A percentile compares a stretch with the other conserved stretches of the same genome.
Conservation (phyloP, 345 rosid species). For the Euphorbia pulcherrima region DNA sequence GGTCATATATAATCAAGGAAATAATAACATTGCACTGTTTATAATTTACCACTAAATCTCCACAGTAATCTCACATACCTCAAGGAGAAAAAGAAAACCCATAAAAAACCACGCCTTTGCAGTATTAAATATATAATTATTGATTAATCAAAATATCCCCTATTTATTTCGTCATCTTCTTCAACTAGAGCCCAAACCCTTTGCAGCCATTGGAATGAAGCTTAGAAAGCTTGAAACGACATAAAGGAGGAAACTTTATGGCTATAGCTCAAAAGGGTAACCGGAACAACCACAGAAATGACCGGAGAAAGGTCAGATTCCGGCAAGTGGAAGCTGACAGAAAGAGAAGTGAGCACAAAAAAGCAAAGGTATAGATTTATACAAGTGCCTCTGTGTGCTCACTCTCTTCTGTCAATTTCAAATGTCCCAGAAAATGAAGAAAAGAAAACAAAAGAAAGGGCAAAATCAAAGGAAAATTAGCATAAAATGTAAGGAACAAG, state of each 20-base stretch:
- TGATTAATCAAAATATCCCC: constrained; percentile 1
- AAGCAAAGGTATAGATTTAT: constrained; percentile 60
- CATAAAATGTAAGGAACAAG: background rate
- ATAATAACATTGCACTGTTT: constrained; percentile 22
- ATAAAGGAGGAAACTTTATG: background rate
- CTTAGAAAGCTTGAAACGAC: too few relatives aligned
- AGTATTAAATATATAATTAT: constrained; percentile 27
- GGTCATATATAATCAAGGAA: too few relatives aligned
- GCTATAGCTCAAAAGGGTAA: background rate
- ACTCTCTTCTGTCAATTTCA: constrained; percentile 99
- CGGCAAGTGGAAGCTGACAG: constrained; percentile 80
- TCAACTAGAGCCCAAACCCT: too few relatives aligned
- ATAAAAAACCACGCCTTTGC: constrained; percentile 46
- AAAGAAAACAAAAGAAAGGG: background rate
- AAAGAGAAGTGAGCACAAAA: constrained; percentile 95
- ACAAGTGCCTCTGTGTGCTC: constrained; percentile 90
- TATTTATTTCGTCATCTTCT: background rate
- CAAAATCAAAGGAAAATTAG: background rate
- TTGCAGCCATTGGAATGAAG: background rate
- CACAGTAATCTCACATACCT: constrained; percentile 34
- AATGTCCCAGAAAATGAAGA: constrained; percentile 28
- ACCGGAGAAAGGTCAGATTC: constrained; percentile 23
- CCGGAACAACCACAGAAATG: constrained; percentile 28
- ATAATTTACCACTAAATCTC: constrained; percentile 25
- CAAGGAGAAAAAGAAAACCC: constrained; percentile 13